phyloP scores from a whole-genome alignment of 441 rosid genomes.

The Syzygium syzygioides region DNA sequence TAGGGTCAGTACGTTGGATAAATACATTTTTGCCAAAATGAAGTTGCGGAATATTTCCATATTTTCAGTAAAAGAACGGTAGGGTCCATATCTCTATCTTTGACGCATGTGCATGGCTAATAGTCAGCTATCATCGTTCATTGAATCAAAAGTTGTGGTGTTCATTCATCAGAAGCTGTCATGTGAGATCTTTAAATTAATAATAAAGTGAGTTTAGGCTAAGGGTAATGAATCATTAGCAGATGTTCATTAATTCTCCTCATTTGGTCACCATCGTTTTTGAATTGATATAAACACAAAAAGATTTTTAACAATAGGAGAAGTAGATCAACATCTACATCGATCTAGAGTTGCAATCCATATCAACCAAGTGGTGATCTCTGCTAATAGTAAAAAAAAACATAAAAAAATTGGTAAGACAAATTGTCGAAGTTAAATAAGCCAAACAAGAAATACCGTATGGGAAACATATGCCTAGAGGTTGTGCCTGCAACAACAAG shows the following conservation, averaged over 20 bases:
- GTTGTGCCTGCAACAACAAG: neutral
- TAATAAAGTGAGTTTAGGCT: neutral
- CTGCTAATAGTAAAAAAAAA: neutral
- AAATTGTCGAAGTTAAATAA: neutral
- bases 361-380: neutral
- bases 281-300: neutral
- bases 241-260: neutral
- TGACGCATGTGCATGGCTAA: neutral
- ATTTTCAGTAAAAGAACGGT: too few species aligned
- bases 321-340: neutral
- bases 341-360: neutral
- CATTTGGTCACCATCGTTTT: neutral
- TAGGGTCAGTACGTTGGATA: too few species aligned
- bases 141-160: neutral
- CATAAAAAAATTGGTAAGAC: neutral
- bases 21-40: too few species aligned
- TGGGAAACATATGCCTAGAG: neutral
- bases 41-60: too few species aligned
- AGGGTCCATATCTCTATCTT: too few species aligned
- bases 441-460: neutral
- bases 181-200: neutral
- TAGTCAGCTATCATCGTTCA: neutral
- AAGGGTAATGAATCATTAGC: neutral
- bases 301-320: neutral
- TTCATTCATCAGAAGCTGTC: neutral